Evolutionary conservation across 441 rosid species (phyloP), one percentile per base, ranked within the genome.

Genomic region (Arabidopsis lyrata): DNA sequence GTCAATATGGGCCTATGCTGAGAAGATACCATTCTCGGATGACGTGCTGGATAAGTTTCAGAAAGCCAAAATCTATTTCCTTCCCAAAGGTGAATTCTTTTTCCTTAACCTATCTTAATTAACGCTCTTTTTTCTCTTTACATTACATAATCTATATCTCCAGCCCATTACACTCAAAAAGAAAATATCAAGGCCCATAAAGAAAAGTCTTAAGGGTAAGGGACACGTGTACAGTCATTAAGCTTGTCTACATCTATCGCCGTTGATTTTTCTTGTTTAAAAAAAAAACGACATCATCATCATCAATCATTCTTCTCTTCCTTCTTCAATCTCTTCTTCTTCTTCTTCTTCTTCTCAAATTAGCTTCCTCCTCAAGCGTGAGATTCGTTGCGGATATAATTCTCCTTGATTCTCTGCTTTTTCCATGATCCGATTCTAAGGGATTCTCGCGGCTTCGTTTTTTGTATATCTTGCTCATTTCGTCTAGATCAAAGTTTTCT

Each of bases 141-240:
- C 27, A 24, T 24, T 24, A 24, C 27, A 24, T 22, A 24, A 24
- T 24, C 27, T 18, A 18, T 18, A 18, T 18, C 20, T 18, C n/a
- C n/a, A n/a, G n/a, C n/a, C n/a, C n/a, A n/a, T n/a, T n/a, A n/a
- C n/a, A n/a, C n/a, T n/a, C n/a, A n/a, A n/a, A n/a, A n/a, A n/a
- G n/a, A n/a, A n/a, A n/a, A 52, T 41, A 59, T 60, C 27, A 32
- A 61, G 36, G 70, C 74, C 63, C 74, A 61, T 12, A 8, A 36
- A 13, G 66, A 74, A 68, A 75, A 54, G 66, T 62, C 74, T 32
- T 4, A 9, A 16, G 18, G 22, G 4, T 5, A 48, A 20, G 53
- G 2, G 57, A 72, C 64, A 71, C 83, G 80, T 74, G 82, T 49
- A 63, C 80, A 77, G 15, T 29, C 9, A 6, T 1, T 20, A 58